Percentiles rank a stretch among this genome's conserved stretches.
phyloP scores from a whole-genome alignment of 192 early-diverging fungal species.

The Paraglomus occultum region DNA sequence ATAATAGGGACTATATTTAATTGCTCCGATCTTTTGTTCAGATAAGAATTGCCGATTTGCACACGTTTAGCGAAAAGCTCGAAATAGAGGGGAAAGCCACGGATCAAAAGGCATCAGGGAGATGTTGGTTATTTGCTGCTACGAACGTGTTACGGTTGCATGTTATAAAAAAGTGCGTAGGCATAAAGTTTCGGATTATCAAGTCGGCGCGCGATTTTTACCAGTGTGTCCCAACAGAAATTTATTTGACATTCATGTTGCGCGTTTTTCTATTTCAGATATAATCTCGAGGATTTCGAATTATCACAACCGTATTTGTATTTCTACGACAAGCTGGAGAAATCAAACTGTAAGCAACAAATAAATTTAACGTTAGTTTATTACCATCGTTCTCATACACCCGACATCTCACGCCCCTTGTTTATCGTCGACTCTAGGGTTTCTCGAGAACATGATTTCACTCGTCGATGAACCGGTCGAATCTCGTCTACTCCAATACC shows the following conservation, averaged over 20 bases:
- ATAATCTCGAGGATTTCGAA: conserved; percentile 77
- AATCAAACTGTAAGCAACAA: conserved; percentile 62
- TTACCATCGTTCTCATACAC: background rate
- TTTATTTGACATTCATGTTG: background rate
- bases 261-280: conserved; percentile 37
- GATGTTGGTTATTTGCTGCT: conserved; percentile 85
- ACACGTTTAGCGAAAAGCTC: conserved; percentile 58
- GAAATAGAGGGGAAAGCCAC: conserved; percentile 55
- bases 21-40: conserved; percentile 41
- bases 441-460: conserved; percentile 73
- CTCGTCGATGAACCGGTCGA: conserved; percentile 59
- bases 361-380: background rate
- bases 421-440: conserved; percentile 38
- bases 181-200: conserved; percentile 8
- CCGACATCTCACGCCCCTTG: conserved; percentile 6
- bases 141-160: conserved; percentile 67
- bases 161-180: conserved; percentile 58
- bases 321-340: conserved; percentile 79
- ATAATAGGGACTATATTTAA: conserved; percentile 34
- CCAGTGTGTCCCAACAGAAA: background rate
- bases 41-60: conserved; percentile 49
- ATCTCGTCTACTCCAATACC: conserved; percentile 66
- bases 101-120: conserved; percentile 71
- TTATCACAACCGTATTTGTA: conserved; percentile 75
- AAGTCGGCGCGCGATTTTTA: background rate